Evolutionary conservation across 805 yeast genomes (phyloP).

Genomic region (Zygosaccharomyces lentus): DNA sequence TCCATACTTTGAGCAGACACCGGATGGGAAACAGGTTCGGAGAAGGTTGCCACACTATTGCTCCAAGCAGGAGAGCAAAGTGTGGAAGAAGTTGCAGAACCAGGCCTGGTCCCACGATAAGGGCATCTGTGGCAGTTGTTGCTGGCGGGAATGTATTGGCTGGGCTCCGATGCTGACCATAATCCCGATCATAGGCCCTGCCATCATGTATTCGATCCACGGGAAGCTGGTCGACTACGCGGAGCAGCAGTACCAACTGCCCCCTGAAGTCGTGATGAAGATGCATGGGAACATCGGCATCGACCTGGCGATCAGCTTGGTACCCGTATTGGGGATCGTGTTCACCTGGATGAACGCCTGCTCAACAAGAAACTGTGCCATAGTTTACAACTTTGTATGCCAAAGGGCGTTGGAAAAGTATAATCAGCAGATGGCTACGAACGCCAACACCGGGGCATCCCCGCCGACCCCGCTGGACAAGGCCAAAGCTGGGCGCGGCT

Average conservation of each 20-base stretch:
- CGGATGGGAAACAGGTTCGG: slow-evolving; percentile 50
- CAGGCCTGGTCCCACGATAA: slow-evolving; percentile 86
- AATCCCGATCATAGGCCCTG: slow-evolving; percentile 82
- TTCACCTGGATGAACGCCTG: slow-evolving; percentile 80
- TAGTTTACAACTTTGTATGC: slow-evolving; percentile 49
- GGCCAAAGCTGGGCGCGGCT: background rate
- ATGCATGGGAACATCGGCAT: slow-evolving; percentile 71
- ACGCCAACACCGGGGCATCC: background rate
- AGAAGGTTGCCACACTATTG: slow-evolving; percentile 58
- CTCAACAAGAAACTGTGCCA: slow-evolving; percentile 83
- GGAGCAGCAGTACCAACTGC: slow-evolving; percentile 51
- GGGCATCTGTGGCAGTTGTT: slow-evolving; percentile 70
- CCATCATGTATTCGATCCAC: slow-evolving; percentile 74
- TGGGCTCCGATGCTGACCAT: slow-evolving; percentile 67
- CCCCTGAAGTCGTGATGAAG: slow-evolving; percentile 55
- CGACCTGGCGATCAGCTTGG: slow-evolving; percentile 69
- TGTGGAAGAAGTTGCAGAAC: slow-evolving; percentile 69
- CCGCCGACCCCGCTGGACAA: slow-evolving; percentile 1
- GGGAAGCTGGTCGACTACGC: slow-evolving; percentile 59
- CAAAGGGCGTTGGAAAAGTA: slow-evolving; percentile 22
- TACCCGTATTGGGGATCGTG: slow-evolving; percentile 76
- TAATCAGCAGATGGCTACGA: slow-evolving; percentile 6
- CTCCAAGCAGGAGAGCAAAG: slow-evolving; percentile 53
- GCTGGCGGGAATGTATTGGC: slow-evolving; percentile 67
- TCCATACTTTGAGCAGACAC: slow-evolving; percentile 54